Base-by-base conservation (phyloP, 305 asterid species). In the Ilex paraguariensis region DNA sequence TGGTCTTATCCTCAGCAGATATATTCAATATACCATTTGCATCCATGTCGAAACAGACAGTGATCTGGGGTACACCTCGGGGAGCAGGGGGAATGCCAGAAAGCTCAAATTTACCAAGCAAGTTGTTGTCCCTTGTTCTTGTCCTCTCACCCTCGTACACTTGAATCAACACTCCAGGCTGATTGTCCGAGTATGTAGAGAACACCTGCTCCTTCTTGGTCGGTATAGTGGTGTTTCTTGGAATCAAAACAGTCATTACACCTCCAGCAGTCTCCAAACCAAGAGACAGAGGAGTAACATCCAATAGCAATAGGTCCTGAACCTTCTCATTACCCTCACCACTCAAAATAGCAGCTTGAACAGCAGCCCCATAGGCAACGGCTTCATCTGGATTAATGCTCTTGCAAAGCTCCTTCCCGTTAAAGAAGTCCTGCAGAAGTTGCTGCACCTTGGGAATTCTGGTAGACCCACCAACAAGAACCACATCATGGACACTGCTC, bases 71-170 rank as follows among this genome's bases (percentile, higher is more conserved):
- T 3, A 49, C 66, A 7, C 66, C 64, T 2, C 61, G 33, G 4
- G 53, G 73, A 56, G 73, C 73, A 39, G 58, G 39, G 3, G 62
- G 68, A 8, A 68, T 42, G 2, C 62, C 73, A 0, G 49, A n/a
- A 7, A 61, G 53, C 51, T 45, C 56, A 30, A 68, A 61, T 48
- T 49, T 40, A 3, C 68, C 73, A 2, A 68, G 16, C 30, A 49
- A 39, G 31, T 57, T 62, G 60, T 69, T 63, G 50, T 63, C 73
- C n/a, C 45, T 49, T 4, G 73, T 50, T 40, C 53, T 56, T 17
- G 60, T 65, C 14, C 68, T 69, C 30, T 69, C 73, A 10, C 73
- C 73, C 59, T 69, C 73, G 7, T 12, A 69, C 7, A 69, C 73
- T 15, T 10, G 31, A 31, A 40, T 32, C 53, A 49, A 21, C 2